Evolutionary conservation across 192 early-diverging fungal genomes (phyloP).

Genomic region (Jimgerdemannia flammicorona): DNA sequence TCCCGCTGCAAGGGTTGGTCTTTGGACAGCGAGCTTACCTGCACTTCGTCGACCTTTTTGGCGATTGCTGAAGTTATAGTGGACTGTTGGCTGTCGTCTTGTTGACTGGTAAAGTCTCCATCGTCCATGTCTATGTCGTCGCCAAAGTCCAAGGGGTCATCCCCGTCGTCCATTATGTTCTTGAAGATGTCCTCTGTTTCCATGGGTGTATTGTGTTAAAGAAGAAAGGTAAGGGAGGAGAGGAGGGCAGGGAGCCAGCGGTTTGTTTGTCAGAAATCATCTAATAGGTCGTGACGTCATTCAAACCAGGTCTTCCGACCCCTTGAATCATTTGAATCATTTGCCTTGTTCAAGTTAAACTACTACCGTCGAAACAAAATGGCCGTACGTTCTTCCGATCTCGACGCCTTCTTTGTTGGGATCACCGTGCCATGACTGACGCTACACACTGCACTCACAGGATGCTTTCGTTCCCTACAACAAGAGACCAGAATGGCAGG

Average conservation of each 20-base stretch:
- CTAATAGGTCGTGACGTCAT: too few relatives aligned
- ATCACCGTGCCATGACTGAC: too few relatives aligned
- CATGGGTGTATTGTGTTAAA: not conserved
- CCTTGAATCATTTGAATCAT: too few relatives aligned
- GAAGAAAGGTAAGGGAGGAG: not conserved
- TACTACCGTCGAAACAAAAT: too few relatives aligned
- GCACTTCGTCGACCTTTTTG: not conserved
- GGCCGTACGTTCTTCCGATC: too few relatives aligned
- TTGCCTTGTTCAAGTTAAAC: too few relatives aligned
- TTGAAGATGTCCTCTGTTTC: not conserved
- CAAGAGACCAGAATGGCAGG: slow-evolving; percentile 37
- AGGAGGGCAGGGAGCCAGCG: too few relatives aligned
- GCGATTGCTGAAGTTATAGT: not conserved
- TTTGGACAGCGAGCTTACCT: not conserved
- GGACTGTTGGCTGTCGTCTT: not conserved
- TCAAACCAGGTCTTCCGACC: too few relatives aligned
- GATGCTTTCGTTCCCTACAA: not conserved
- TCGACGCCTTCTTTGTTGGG: not conserved
- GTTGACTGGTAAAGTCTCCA: not conserved
- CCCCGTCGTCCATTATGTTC: not conserved
- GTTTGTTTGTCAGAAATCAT: too few relatives aligned
- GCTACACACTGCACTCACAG: not conserved
- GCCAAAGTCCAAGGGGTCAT: not conserved
- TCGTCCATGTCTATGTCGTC: not conserved
- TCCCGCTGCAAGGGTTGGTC: not conserved